Evolutionary conservation across 208 protist species (phyloP), one percentile per base, ranked within the genome.

Genomic region (Zelonia costaricensis): DNA sequence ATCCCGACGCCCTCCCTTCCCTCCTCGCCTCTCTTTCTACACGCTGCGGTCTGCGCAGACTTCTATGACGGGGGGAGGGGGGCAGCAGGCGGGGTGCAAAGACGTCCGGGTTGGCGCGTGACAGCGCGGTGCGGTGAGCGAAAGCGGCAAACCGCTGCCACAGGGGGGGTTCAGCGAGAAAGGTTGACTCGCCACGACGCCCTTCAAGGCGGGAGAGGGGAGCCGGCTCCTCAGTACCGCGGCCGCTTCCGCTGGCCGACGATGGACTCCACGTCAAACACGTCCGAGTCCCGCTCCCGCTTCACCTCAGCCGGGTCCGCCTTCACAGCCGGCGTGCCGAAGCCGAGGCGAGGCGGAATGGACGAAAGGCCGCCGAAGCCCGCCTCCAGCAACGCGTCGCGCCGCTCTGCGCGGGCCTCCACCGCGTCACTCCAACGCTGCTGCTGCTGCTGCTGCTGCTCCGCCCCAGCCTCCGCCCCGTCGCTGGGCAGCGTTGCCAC

Each of bases 181-280:
- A n/a, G n/a, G n/a, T n/a, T n/a, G n/a, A n/a, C n/a, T n/a, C n/a
- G n/a, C n/a, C n/a, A n/a, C n/a, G n/a, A n/a, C n/a, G n/a, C n/a
- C n/a, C n/a, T n/a, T n/a, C n/a, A n/a, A n/a, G n/a, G n/a, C n/a
- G n/a, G n/a, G n/a, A n/a, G n/a, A n/a, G n/a, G n/a, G n/a, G n/a
- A n/a, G 15, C 18, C 0, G 18, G 13, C 46, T 20, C 0, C 25
- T 77, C 56, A 77, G 23, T 25, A 27, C 28, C 23, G 60, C 18
- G 46, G n/a, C 15, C 55, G 54, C 55, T 66, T 78, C 20, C 69
- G 69, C 4, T 68, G 23, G 1, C 79, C 70, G 0, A 80, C 43
- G 39, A 88, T 86, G 2, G 80, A 72, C 36, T 84, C 80, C 25
- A 88, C 69, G 51, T 76, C 82, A 47, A 92, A 86, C 27, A 64